phyloP scores from a whole-genome alignment of 2,329 filamentous ascomycete species.

The Rutstroemia sydowiana region DNA sequence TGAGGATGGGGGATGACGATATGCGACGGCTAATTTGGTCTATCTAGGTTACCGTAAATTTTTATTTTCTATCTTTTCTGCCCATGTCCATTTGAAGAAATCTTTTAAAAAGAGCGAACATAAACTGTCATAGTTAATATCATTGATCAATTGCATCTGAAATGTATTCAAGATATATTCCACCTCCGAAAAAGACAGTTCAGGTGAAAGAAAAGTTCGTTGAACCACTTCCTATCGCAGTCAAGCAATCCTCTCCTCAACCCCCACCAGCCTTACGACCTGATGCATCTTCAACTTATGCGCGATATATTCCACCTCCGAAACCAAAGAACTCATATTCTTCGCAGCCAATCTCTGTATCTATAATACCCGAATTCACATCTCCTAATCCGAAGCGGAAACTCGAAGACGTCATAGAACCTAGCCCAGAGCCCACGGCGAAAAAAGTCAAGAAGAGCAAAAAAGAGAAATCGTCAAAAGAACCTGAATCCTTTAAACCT shows the following conservation, averaged over 20 bases:
- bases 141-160: slow-evolving; percentile 19
- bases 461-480: slow-evolving; percentile 10
- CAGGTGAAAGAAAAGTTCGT: background rate
- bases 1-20: background rate
- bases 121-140: background rate
- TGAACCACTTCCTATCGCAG: background rate
- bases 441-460: slow-evolving; percentile 11
- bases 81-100: no score
- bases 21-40: background rate
- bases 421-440: background rate
- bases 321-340: slow-evolving; percentile 11
- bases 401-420: background rate
- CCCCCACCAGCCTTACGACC: slow-evolving; percentile 15
- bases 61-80: slow-evolving; percentile 8
- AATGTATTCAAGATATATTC: slow-evolving; percentile 28
- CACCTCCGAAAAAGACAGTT: slow-evolving; percentile 22
- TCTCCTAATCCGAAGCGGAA: slow-evolving; percentile 6
- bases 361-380: background rate
- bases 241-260: slow-evolving; percentile 2
- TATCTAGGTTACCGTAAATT: slow-evolving; percentile 7
- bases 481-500: background rate
- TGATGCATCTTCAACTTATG: slow-evolving; percentile 27
- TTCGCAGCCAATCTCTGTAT: background rate
- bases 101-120: no score
- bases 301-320: slow-evolving; percentile 27